Percentiles rank a stretch among this genome's conserved stretches.
Evolutionary conservation across 257 asterid genomes (phyloP).

Genomic region (Osmanthus fragrans): DNA sequence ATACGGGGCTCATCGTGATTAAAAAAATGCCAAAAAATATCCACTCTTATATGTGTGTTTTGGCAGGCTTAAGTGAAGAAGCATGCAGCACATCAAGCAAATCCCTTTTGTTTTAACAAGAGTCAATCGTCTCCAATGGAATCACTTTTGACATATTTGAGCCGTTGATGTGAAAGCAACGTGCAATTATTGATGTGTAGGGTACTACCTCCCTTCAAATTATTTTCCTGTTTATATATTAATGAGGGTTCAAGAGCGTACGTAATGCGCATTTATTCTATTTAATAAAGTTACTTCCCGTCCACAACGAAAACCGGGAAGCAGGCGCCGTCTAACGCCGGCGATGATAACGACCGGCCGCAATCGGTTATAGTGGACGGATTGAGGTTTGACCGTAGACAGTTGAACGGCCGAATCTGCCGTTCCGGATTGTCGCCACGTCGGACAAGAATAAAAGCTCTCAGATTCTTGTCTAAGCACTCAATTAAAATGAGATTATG

Average conservation of each 20-base stretch:
- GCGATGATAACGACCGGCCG: not conserved
- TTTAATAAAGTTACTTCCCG: not conserved
- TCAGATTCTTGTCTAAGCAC: not conserved
- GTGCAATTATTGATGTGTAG: constrained; percentile 1
- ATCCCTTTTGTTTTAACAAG: too few relatives aligned
- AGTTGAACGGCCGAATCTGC: not conserved
- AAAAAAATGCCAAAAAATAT: too few relatives aligned
- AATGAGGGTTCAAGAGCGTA: not conserved
- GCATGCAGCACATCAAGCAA: too few relatives aligned
- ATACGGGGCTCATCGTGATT: too few relatives aligned
- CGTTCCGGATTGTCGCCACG: not conserved
- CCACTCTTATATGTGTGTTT: too few relatives aligned
- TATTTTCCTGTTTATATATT: not conserved
- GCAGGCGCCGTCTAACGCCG: not conserved
- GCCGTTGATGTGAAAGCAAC: not conserved
- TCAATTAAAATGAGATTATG: too few relatives aligned
- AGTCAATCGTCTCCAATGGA: not conserved
- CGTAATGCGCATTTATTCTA: not conserved
- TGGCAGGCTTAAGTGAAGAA: too few relatives aligned
- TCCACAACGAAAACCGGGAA: not conserved
- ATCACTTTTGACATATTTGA: not conserved
- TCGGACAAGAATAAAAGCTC: not conserved
- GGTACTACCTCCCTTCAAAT: not conserved
- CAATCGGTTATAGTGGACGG: not conserved
- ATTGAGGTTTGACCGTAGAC: not conserved